phyloP scores from a whole-genome alignment of 2,329 filamentous ascomycete genomes.

The Periglandula ipomoeae region DNA sequence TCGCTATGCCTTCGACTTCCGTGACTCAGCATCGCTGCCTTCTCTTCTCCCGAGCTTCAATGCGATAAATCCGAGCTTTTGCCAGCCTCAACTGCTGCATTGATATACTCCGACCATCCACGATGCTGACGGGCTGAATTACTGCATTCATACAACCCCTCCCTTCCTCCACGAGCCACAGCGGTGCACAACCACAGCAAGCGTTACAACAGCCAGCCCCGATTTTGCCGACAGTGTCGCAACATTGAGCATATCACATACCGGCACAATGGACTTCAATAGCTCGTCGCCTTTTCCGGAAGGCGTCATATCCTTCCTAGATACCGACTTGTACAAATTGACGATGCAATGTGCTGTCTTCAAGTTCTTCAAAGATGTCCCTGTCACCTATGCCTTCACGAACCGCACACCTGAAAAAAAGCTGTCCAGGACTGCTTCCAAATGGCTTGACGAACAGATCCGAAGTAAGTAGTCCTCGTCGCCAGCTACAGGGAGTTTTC shows the following conservation, averaged over 20 bases:
- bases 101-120: not conserved
- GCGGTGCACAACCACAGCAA: no score
- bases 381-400: constrained; percentile 87
- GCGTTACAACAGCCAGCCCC: no score
- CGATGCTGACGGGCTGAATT: not conserved
- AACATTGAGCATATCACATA: not conserved
- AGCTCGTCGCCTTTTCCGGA: constrained; percentile 59
- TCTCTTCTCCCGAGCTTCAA: not conserved
- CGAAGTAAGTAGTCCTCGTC: constrained; percentile 45
- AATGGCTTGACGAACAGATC: constrained; percentile 79
- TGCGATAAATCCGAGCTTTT: constrained; percentile 1
- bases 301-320: constrained; percentile 73
- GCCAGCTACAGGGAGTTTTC: not conserved
- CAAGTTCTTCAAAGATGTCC: constrained; percentile 76
- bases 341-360: constrained; percentile 98
- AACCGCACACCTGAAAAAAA: constrained; percentile 94
- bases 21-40: not conserved
- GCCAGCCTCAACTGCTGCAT: not conserved
- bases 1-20: not conserved
- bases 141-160: not conserved
- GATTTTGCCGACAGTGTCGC: not conserved
- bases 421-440: constrained; percentile 71
- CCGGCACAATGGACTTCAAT: constrained; percentile 51
- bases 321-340: constrained; percentile 86
- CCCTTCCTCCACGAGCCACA: not conserved